Evolutionary conservation across 2,329 filamentous ascomycete genomes (phyloP).

Genomic region (Penicillium sp.): DNA sequence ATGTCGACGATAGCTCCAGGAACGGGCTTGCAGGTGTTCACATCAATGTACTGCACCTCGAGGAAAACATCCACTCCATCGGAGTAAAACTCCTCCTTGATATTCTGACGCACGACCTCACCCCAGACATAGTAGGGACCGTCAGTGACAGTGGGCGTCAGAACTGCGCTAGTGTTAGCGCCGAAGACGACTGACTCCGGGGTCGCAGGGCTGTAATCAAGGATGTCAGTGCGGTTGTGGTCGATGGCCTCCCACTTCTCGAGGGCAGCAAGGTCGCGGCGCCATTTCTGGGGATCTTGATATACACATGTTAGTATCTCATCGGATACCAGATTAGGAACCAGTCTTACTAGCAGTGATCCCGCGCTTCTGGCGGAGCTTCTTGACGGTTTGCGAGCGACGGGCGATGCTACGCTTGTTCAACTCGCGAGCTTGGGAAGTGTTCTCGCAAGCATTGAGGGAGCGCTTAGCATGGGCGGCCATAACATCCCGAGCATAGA

Average conservation of each 20-base stretch:
- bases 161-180: conserved; percentile 39
- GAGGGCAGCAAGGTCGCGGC: conserved; percentile 32
- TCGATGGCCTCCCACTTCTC: conserved; percentile 32
- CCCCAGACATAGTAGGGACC: conserved; percentile 42
- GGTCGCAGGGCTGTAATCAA: conserved; percentile 22
- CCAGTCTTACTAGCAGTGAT: conserved; percentile 19
- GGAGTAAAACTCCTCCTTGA: conserved; percentile 32
- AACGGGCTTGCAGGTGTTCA: conserved; percentile 39
- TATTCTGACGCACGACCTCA: conserved; percentile 36
- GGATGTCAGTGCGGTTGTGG: conserved; percentile 33
- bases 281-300: conserved; percentile 23
- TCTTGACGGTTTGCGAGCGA: conserved; percentile 21
- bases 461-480: conserved; percentile 21
- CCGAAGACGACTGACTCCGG: conserved; percentile 31
- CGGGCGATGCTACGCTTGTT: conserved; percentile 23
- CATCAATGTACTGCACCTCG: conserved; percentile 42
- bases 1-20: conserved; percentile 37
- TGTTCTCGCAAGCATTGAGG: conserved; percentile 20
- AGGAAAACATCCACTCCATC: conserved; percentile 39
- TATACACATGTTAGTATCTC: neutral
- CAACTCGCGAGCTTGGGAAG: conserved; percentile 19
- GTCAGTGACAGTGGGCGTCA: conserved; percentile 38
- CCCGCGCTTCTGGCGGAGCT: conserved; percentile 22
- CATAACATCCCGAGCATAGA: conserved; percentile 22
- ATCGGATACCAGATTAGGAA: neutral